Conservation (phyloP, 2,329 filamentous ascomycete genomes). For the Pseudogymnoascus sp. region DNA sequence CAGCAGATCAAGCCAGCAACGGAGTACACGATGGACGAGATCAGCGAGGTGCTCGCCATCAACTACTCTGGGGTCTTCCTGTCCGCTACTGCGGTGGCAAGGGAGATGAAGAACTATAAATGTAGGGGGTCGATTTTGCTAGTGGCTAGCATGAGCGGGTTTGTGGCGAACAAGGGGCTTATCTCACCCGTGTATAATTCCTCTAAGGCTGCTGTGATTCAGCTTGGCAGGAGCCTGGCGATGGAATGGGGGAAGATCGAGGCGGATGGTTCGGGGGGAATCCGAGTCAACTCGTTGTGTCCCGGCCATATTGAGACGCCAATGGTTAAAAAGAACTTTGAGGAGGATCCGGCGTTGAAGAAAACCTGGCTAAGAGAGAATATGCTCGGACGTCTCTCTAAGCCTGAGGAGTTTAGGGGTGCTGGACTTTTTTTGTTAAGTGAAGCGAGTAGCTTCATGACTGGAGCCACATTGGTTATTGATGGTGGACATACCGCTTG, state of each 20-base stretch:
- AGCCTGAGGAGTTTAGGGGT: conserved; percentile 62
- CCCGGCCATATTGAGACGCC: conserved; percentile 74
- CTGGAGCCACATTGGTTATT: conserved; percentile 58
- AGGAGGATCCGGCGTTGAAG: conserved; percentile 60
- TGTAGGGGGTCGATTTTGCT: conserved; percentile 58
- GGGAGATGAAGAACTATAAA: conserved; percentile 61
- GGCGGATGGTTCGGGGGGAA: conserved; percentile 36
- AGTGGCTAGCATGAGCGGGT: conserved; percentile 64
- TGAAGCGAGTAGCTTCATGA: conserved; percentile 64
- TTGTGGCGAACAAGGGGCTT: conserved; percentile 57
- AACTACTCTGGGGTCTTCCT: conserved; percentile 82
- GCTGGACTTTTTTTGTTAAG: conserved; percentile 61
- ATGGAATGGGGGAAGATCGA: conserved; percentile 57
- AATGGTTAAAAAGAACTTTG: conserved; percentile 77
- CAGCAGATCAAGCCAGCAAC: conserved; percentile 79
- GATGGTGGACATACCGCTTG: conserved; percentile 57
- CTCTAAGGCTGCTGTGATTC: conserved; percentile 66
- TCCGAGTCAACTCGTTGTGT: conserved; percentile 74
- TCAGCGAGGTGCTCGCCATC: conserved; percentile 71
- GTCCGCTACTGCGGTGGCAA: conserved; percentile 82
- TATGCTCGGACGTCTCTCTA: conserved; percentile 67
- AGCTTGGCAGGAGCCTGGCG: conserved; percentile 63
- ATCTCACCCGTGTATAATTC: conserved; percentile 64
- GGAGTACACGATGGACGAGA: conserved; percentile 69
- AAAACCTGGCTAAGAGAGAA: conserved; percentile 73